Percentiles rank a stretch among this genome's conserved stretches.
phyloP scores from a whole-genome alignment of 1,284 basidiomycete species.

The Caloboletus inedulis region DNA sequence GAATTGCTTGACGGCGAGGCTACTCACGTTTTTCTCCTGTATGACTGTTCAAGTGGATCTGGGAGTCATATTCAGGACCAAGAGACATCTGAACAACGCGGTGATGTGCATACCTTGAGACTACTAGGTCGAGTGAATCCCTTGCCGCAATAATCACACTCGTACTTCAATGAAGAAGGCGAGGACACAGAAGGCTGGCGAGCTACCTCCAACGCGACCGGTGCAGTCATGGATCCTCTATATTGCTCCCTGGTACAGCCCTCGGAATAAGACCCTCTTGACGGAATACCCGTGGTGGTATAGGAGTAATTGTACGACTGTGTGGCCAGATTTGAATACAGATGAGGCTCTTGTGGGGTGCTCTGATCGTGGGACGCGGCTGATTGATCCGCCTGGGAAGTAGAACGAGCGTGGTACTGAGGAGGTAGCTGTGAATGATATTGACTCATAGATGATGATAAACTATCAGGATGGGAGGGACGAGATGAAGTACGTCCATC shows the following conservation, averaged over 20 bases:
- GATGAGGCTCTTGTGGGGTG: constrained; percentile 23
- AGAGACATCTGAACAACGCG: constrained; percentile 6
- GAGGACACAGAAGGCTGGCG: constrained; percentile 23
- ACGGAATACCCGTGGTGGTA: constrained; percentile 12
- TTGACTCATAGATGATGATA: constrained; percentile 20
- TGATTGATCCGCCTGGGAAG: constrained; percentile 30
- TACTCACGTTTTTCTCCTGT: constrained; percentile 80
- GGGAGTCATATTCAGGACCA: constrained; percentile 10
- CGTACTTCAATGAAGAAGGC: constrained; percentile 54
- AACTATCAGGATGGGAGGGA: constrained; percentile 21
- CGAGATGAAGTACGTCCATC: constrained; percentile 25
- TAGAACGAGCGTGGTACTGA: constrained; percentile 27
- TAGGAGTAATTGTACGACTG: constrained; percentile 25
- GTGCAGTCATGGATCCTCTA: constrained; percentile 16
- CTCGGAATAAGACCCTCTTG: constrained; percentile 25
- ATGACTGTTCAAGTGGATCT: constrained; percentile 84
- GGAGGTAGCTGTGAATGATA: constrained; percentile 24
- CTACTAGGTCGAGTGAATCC: constrained; percentile 80
- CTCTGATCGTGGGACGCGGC: constrained; percentile 31
- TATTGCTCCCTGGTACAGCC: constrained; percentile 18
- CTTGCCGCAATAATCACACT: constrained; percentile 75
- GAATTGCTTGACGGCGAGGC: not conserved
- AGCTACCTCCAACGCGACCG: constrained; percentile 11
- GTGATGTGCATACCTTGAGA: constrained; percentile 54
- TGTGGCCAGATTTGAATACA: constrained; percentile 24